Evolutionary conservation across 164 flowering plant species (phyloP).

Genomic region (Sedum album): DNA sequence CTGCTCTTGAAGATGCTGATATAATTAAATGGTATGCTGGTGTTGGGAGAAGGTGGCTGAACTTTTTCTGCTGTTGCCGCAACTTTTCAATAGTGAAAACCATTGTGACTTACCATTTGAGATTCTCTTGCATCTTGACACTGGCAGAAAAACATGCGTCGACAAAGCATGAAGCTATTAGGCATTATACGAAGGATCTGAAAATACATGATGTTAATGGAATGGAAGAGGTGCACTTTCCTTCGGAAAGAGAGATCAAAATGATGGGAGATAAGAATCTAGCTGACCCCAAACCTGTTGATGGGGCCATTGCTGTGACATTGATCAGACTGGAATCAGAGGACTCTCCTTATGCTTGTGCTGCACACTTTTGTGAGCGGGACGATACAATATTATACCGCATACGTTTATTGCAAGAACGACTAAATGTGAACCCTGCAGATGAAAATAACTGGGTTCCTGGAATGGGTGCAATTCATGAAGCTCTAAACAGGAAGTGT

Average conservation of each 20-base stretch:
- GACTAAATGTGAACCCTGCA: conserved; percentile 35
- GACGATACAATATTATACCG: conserved; percentile 51
- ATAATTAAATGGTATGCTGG: conserved; percentile 96
- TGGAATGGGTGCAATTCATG: conserved; percentile 68
- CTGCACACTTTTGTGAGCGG: conserved; percentile 70
- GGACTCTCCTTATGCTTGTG: conserved; percentile 47
- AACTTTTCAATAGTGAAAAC: conserved; percentile 77
- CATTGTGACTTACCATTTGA: conserved; percentile 67
- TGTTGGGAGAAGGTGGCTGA: conserved; percentile 85
- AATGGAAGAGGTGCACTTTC: conserved; percentile 56
- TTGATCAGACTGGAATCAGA: conserved; percentile 63
- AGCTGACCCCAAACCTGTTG: conserved; percentile 83
- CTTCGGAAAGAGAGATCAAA: conserved; percentile 70
- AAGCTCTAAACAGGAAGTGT: conserved; percentile 55
- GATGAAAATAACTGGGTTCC: conserved; percentile 52
- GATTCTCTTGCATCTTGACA: conserved; percentile 88
- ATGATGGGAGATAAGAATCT: conserved; percentile 80
- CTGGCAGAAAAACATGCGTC: conserved; percentile 88
- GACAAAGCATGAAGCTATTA: conserved; percentile 68
- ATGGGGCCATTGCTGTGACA: conserved; percentile 61
- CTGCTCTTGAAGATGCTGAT: conserved; percentile 74
- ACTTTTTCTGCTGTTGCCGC: conserved; percentile 80
- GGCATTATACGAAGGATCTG: conserved; percentile 77
- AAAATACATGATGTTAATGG: conserved; percentile 40
- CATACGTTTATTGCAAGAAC: conserved; percentile 52